Evolutionary conservation across 2,329 filamentous ascomycete species (phyloP).

Genomic region (Dactylellina cionopaga): DNA sequence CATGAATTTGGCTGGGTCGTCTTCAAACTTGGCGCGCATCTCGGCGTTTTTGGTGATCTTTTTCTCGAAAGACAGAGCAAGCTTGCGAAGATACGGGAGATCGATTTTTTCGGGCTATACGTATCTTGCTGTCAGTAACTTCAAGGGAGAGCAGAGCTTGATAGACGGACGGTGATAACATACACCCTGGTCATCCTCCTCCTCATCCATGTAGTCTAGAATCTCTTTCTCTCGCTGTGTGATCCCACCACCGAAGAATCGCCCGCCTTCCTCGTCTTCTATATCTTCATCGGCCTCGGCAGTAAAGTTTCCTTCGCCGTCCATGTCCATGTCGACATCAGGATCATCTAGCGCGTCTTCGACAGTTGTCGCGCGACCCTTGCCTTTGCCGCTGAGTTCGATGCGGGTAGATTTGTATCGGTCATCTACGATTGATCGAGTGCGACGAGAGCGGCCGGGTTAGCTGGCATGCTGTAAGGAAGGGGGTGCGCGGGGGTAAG

Average conservation of each 20-base stretch:
- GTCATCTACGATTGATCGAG: conserved; percentile 63
- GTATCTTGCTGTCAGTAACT: neutral
- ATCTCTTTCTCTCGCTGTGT: conserved; percentile 81
- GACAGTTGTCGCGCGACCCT: conserved; percentile 59
- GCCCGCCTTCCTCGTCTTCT: conserved; percentile 86
- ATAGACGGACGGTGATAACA: conserved; percentile 60
- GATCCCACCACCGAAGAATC: conserved; percentile 94
- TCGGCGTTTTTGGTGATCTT: conserved; percentile 91
- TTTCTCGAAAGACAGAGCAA: conserved; percentile 85
- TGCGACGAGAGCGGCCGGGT: neutral
- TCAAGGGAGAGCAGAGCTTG: neutral
- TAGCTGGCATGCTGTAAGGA: neutral
- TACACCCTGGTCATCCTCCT: conserved; percentile 67
- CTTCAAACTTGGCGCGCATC: conserved; percentile 83
- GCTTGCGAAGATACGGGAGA: conserved; percentile 80
- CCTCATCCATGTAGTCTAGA: conserved; percentile 84
- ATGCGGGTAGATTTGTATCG: conserved; percentile 72
- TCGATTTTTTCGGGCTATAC: conserved; percentile 79
- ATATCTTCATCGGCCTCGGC: conserved; percentile 66
- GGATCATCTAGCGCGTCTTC: conserved; percentile 63
- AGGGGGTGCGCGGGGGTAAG: neutral
- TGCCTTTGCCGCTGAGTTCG: conserved; percentile 62
- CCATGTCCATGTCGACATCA: conserved; percentile 60
- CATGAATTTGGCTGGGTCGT: conserved; percentile 75
- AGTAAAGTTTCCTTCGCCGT: conserved; percentile 62